Percentiles rank a stretch among this genome's conserved stretches.
These are phyloP conservation scores for Aspergillus avenaceus DNA, from an alignment of 495 filamentous ascomycete species.

Conservation along the genomic window DNA sequence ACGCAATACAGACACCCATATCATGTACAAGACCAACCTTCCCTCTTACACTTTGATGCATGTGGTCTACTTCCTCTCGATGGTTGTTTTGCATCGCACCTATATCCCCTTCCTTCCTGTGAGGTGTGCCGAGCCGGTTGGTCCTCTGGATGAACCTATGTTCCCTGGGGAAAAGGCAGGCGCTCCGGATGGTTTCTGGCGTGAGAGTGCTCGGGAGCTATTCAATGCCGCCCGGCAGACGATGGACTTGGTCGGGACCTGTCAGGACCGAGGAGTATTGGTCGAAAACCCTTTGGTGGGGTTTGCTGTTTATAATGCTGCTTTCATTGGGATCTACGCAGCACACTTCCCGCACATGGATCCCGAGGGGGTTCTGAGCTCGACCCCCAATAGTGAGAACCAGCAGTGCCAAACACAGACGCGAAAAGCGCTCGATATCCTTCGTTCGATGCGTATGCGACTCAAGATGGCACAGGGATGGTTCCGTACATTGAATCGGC, in stretches of 20 bases:
- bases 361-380: constrained; percentile 52
- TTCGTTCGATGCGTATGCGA: constrained; percentile 60
- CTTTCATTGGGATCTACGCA: constrained; percentile 66
- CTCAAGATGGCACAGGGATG: constrained; percentile 70
- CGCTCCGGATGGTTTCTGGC: constrained; percentile 62
- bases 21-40: constrained; percentile 64
- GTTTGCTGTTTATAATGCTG: constrained; percentile 80
- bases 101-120: constrained; percentile 81
- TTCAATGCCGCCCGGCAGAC: constrained; percentile 71
- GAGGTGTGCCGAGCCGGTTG: constrained; percentile 61
- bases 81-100: constrained; percentile 75
- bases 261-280: constrained; percentile 63
- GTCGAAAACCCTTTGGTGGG: constrained; percentile 78
- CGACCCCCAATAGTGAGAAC: constrained; percentile 23
- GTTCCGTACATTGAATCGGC: constrained; percentile 60
- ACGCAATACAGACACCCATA: constrained; percentile 76
- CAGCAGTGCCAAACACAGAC: constrained; percentile 35
- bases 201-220: constrained; percentile 66
- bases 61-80: constrained; percentile 69
- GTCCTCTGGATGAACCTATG: constrained; percentile 68
- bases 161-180: constrained; percentile 53
- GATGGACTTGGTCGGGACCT: constrained; percentile 70
- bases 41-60: constrained; percentile 76
- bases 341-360: constrained; percentile 79
- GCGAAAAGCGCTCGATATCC: constrained; percentile 48